Evolutionary conservation across 306 rosid species (phyloP).

Genomic region (Calophaca sinica): DNA sequence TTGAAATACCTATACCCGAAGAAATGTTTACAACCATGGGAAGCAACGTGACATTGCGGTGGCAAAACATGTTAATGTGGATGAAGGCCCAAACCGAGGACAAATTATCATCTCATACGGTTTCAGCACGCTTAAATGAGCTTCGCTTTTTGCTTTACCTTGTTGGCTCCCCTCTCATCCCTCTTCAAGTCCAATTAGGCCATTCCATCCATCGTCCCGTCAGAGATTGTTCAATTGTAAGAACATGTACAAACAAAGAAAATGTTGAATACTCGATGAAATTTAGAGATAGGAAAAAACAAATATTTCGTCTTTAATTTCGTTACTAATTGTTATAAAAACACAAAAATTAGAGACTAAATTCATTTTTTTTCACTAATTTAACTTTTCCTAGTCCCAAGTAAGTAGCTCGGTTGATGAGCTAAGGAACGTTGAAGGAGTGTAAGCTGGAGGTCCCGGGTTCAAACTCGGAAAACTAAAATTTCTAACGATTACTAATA

Average conservation of each 20-base stretch:
- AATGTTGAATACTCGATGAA: too few relatives aligned
- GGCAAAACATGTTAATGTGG: constrained; percentile 90
- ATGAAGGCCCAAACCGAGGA: constrained; percentile 88
- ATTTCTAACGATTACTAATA: too few relatives aligned
- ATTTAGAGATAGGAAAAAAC: too few relatives aligned
- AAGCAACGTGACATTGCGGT: constrained; percentile 62
- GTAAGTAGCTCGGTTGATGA: too few relatives aligned
- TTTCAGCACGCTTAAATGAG: constrained; percentile 77
- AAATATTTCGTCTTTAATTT: too few relatives aligned
- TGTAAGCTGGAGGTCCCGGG: too few relatives aligned
- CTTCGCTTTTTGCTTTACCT: constrained; percentile 86
- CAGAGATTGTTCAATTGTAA: constrained; percentile 85
- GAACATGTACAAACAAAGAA: background rate
- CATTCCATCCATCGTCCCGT: constrained; percentile 82
- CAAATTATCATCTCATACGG: constrained; percentile 66
- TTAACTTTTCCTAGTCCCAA: too few relatives aligned
- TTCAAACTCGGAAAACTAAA: too few relatives aligned
- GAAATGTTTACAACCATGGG: constrained; percentile 94
- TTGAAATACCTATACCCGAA: constrained; percentile 92
- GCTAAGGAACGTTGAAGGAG: too few relatives aligned
- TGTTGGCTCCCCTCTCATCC: constrained; percentile 95
- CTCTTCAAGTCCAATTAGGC: constrained; percentile 92
- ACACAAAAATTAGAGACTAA: too few relatives aligned
- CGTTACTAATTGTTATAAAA: too few relatives aligned
- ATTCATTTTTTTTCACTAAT: too few relatives aligned